Base-by-base conservation (phyloP, 768 basidiomycete species). In the Fistulinella prunicolor region DNA sequence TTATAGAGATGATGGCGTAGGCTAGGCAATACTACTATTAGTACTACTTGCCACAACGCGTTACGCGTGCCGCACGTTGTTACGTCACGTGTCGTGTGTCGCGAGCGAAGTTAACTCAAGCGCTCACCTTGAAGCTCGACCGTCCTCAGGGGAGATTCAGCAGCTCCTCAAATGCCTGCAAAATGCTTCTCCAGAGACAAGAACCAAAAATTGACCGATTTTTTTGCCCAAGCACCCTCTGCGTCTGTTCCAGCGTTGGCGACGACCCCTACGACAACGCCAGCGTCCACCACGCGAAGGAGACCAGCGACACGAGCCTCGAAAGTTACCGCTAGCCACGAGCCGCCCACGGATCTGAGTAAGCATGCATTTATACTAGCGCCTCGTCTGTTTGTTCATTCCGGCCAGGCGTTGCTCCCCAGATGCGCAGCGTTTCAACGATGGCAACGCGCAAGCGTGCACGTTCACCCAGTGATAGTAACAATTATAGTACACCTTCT, bases 141-240 rank as follows among this genome's bases (percentile, higher is more conserved):
- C 30, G 13, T 14, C 13, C 30, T 32, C 30, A 12, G 13, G 30
- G 30, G 7, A 32, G 30, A 9, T 6, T 14, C 30, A 14, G 13
- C 13, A 10, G 30, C 30, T 7, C 7, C 36, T 19, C 47, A 43
- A 41, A 61, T 71, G 64, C 49, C 51, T 34, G 9, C 50, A 34
- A 49, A 53, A 62, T 43, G 50, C 7, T 23, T 49, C 0, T 17
- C 20, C 41, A 53, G 51, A 49, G 40, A 53, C 42, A 51, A 50
- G 21, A 60, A 59, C 51, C 59, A 49, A 32, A 70, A 51, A 22
- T 44, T 82, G 21, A 77, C 76, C 7, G 71, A 77, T 32, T 82
- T 76, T 55, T 81, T 81, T 47, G 23, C 62, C 30, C 71, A 68
- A 35, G 70, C 53, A 55, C 50, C 59, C 1, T 58, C 63, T 29